Evolutionary conservation across 2,329 filamentous ascomycete genomes (phyloP).

Genomic region (Periconia digitata): DNA sequence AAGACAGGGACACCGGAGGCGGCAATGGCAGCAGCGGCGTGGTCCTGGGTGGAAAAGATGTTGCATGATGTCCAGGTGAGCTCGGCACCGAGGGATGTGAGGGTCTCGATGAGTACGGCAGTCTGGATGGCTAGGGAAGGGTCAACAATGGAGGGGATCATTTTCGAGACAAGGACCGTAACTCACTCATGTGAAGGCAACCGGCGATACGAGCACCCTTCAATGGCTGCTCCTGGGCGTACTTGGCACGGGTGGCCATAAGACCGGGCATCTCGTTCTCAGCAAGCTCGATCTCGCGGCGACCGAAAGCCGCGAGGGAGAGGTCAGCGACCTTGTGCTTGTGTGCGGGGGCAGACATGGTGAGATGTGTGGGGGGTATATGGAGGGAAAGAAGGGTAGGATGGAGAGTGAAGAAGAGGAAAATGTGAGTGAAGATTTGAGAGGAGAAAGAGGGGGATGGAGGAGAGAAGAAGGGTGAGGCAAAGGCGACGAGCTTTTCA

Average conservation of each 20-base stretch:
- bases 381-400: conserved; percentile 3
- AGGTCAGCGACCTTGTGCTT: conserved; percentile 99
- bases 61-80: conserved; percentile 99
- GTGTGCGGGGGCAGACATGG: conserved; percentile 75
- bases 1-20: conserved; percentile 88
- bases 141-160: conserved; percentile 16
- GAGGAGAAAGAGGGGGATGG: conserved; percentile 18
- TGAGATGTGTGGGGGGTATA: conserved; percentile 33
- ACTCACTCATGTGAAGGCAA: conserved; percentile 93
- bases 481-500: conserved; percentile 1
- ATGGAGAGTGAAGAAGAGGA: conserved; percentile 5
- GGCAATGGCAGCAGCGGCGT: conserved; percentile 96
- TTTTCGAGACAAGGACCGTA: conserved; percentile 8
- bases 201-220: conserved; percentile 94
- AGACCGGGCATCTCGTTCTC: conserved; percentile 94
- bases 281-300: conserved; percentile 97
- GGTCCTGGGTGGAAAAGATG: conserved; percentile 99
- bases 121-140: conserved; percentile 79
- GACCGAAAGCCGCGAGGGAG: conserved; percentile 93
- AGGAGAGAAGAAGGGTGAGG: conserved; percentile 8
- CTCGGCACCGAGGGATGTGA: conserved; percentile 91
- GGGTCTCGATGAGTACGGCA: conserved; percentile 97
- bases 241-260: conserved; percentile 91
- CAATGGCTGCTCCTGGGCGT: conserved; percentile 89
- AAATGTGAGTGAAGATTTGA: conserved; percentile 18